Evolutionary conservation across 768 basidiomycete species (phyloP), one percentile per base, ranked within the genome.

Genomic region (Pleurotus tuoliensis): DNA sequence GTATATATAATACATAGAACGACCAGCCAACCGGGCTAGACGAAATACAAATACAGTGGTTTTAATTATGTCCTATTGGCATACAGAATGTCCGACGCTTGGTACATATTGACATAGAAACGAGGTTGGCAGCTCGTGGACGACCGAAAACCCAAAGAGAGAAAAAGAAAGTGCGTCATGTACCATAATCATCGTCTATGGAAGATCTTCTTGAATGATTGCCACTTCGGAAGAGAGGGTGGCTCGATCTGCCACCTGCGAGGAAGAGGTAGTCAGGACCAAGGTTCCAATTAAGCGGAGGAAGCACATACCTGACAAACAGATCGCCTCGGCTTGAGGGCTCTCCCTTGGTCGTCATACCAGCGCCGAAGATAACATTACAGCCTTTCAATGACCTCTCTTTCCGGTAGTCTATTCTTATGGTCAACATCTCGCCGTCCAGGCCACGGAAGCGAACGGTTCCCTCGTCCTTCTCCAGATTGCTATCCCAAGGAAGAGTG

Each of bases 401-500:
- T 51, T 73, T 67, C 39, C 72, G 74, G 61, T 76, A 78, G 56
- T 81, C 77, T 47, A 86, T 73, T 22, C 70, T 62, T 39, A 85
- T 74, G 4, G 67, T 61, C 56, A 81, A 69, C 37, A 79, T 71
- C 59, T 77, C 68, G 30, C 81, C 83, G 55, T 83, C 80, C 56
- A 87, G 63, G 9, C 82, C 80, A 13, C 69, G 67, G 58, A 86
- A 71, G 62, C 71, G 74, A 15, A 82, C 72, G 59, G 73, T 67
- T 22, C 80, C 78, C n/a, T 75, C 74, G 56, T 72, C 69, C 13
- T 70, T 68, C 38, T 72, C 71, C 41, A 82, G 68, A 48, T 71
- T 68, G 50, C 83, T 81, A 15, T 73, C 68, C 80, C 85, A 82
- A 1, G 82, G 78, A 5, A 87, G 68, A 38, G 77, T 76, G 24